Evolutionary conservation across 2,329 filamentous ascomycete species (phyloP).

Genomic region (Nannizzia gypsea): DNA sequence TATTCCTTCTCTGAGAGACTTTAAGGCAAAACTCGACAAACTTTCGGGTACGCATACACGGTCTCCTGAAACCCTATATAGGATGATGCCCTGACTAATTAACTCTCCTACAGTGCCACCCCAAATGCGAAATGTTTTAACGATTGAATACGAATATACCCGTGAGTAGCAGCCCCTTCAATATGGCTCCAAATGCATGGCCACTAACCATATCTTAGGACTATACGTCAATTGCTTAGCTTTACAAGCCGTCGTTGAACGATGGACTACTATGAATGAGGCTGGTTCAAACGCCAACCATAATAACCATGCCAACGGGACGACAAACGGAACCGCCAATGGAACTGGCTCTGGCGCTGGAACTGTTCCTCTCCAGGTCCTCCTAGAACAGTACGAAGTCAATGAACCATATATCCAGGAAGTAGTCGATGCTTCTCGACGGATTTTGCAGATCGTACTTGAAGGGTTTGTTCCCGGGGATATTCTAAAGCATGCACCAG

Average conservation of each 20-base stretch:
- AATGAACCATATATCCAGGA: slow-evolving; percentile 52
- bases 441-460: slow-evolving; percentile 48
- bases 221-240: slow-evolving; percentile 89
- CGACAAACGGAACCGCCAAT: slow-evolving; percentile 7
- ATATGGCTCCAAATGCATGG: neutral
- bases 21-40: slow-evolving; percentile 72
- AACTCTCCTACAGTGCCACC: slow-evolving; percentile 35
- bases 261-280: slow-evolving; percentile 61
- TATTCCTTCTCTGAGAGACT: slow-evolving; percentile 62
- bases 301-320: slow-evolving; percentile 18
- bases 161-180: slow-evolving; percentile 38
- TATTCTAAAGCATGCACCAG: slow-evolving; percentile 50
- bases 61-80: neutral
- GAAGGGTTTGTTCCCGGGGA: slow-evolving; percentile 48
- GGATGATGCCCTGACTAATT: neutral
- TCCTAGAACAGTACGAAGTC: slow-evolving; percentile 42
- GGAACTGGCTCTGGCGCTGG: slow-evolving; percentile 13
- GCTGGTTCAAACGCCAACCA: slow-evolving; percentile 15
- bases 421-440: slow-evolving; percentile 50
- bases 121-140: slow-evolving; percentile 61
- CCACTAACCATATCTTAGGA: slow-evolving; percentile 21
- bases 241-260: slow-evolving; percentile 85
- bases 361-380: slow-evolving; percentile 27
- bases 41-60: slow-evolving; percentile 36
- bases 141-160: slow-evolving; percentile 92